These are phyloP conservation scores for Cladobotryum protrusum DNA, from an alignment of 2,329 filamentous ascomycete genomes.

Conservation along the genomic window DNA sequence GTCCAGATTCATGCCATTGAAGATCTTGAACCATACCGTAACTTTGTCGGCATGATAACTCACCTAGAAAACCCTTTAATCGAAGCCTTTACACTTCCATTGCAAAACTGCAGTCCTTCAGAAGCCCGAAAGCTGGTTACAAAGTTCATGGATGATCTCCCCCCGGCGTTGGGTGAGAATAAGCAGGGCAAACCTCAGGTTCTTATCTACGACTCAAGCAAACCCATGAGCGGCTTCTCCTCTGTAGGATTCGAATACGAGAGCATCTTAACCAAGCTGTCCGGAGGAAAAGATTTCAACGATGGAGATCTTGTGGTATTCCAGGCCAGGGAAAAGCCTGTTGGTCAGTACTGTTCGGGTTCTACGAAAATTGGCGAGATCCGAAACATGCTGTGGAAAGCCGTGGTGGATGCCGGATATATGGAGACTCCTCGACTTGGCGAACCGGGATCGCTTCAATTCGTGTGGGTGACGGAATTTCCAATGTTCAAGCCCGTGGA, in stretches of 20 bases:
- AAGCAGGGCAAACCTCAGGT: conserved; percentile 73
- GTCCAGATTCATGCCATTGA: conserved; percentile 59
- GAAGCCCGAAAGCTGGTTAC: conserved; percentile 57
- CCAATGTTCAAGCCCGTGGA: conserved; percentile 80
- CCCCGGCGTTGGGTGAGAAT: conserved; percentile 57
- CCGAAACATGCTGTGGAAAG: conserved; percentile 62
- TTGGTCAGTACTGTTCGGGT: conserved; percentile 51
- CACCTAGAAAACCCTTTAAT: conserved; percentile 61
- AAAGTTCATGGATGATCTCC: conserved; percentile 63
- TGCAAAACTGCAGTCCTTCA: conserved; percentile 45
- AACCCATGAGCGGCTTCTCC: conserved; percentile 70
- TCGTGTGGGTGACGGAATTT: conserved; percentile 85
- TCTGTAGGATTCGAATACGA: conserved; percentile 64
- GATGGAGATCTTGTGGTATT: conserved; percentile 72
- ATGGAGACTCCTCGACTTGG: conserved; percentile 38
- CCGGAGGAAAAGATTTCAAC: conserved; percentile 37
- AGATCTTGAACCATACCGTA: conserved; percentile 46
- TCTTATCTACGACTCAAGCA: conserved; percentile 65
- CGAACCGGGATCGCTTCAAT: conserved; percentile 46
- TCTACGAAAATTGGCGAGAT: conserved; percentile 68
- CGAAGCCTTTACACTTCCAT: conserved; percentile 65
- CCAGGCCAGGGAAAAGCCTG: conserved; percentile 64
- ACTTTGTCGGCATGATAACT: conserved; percentile 71
- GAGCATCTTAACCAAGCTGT: conserved; percentile 38
- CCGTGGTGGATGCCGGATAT: conserved; percentile 57